Conservation (phyloP, 192 early-diverging fungal genomes). For the Phlyctochytrium bullatum region DNA sequence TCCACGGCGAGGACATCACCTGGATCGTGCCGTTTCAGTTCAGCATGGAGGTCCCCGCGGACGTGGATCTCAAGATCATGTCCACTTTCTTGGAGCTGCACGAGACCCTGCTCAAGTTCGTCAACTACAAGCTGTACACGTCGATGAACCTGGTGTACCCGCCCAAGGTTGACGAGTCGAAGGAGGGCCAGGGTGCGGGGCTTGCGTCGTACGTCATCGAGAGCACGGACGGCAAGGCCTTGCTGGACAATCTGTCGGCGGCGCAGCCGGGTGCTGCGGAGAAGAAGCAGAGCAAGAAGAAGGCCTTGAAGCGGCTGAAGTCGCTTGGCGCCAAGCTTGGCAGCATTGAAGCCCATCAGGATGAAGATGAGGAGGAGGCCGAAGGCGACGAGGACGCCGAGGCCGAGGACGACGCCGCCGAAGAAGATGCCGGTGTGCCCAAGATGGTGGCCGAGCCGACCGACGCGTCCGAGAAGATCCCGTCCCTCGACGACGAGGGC, state of each 20-base stretch:
- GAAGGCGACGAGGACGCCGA: constrained; percentile 29
- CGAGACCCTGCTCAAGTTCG: constrained; percentile 87
- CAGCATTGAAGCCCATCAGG: constrained; percentile 18
- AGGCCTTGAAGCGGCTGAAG: constrained; percentile 44
- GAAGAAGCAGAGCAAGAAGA: constrained; percentile 37
- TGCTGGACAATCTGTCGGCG: constrained; percentile 31
- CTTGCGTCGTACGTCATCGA: constrained; percentile 69
- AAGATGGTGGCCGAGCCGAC: constrained; percentile 31
- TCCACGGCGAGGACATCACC: constrained; percentile 88
- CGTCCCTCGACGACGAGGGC: constrained; percentile 40
- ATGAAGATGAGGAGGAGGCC: constrained; percentile 31
- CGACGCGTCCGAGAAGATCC: constrained; percentile 21
- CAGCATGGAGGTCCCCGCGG: constrained; percentile 80
- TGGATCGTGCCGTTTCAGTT: constrained; percentile 98
- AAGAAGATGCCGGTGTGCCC: constrained; percentile 33
- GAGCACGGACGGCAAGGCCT: constrained; percentile 32
- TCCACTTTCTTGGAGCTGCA: constrained; percentile 95
- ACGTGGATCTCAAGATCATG: constrained; percentile 98
- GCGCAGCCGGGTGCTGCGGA: constrained; percentile 8
- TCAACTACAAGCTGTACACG: constrained; percentile 90
- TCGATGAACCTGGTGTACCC: constrained; percentile 90
- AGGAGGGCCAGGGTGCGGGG: constrained; percentile 63
- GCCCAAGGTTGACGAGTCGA: constrained; percentile 69
- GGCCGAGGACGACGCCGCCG: constrained; percentile 29
- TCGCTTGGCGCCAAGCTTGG: constrained; percentile 41